Percentiles rank a stretch among this genome's conserved stretches.
Evolutionary conservation across 805 yeast genomes (phyloP).

Genomic region (Lipomyces kockii): DNA sequence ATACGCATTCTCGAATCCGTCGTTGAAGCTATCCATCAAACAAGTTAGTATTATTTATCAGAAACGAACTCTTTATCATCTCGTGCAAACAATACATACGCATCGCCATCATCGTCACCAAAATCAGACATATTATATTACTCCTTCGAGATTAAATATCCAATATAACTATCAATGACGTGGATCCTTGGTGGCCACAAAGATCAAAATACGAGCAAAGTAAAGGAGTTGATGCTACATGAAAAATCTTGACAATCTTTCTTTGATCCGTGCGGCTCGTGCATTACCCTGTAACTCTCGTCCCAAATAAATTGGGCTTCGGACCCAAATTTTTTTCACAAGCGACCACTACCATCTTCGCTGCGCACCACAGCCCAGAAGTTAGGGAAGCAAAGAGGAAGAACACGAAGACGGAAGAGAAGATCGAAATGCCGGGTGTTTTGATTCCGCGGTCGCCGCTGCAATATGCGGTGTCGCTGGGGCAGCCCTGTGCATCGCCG

Average conservation of each 20-base stretch:
- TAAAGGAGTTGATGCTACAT: too few species aligned
- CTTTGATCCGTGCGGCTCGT: background rate
- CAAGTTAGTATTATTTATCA: background rate
- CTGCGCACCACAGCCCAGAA: background rate
- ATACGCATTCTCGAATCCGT: slow-evolving; percentile 46
- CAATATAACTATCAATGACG: background rate
- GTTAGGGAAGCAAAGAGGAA: background rate
- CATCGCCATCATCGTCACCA: slow-evolving; percentile 48
- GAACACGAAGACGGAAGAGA: background rate
- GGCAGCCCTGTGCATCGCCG: background rate
- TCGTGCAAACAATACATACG: slow-evolving; percentile 40
- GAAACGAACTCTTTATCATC: background rate
- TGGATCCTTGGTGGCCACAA: background rate
- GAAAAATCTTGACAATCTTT: too few species aligned
- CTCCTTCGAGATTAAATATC: background rate
- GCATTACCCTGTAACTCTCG: background rate
- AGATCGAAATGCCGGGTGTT: slow-evolving; percentile 3
- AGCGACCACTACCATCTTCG: background rate
- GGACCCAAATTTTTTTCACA: background rate
- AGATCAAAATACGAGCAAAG: background rate
- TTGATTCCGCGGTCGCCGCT: slow-evolving; percentile 1
- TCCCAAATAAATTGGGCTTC: too few species aligned
- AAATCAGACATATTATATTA: slow-evolving; percentile 47
- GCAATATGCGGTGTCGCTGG: slow-evolving; percentile 9
- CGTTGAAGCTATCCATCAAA: slow-evolving; percentile 54